Percentiles rank a stretch among this genome's conserved stretches.
Evolutionary conservation across 106 monocot genomes (phyloP).

Genomic region (Dioscorea alata): DNA sequence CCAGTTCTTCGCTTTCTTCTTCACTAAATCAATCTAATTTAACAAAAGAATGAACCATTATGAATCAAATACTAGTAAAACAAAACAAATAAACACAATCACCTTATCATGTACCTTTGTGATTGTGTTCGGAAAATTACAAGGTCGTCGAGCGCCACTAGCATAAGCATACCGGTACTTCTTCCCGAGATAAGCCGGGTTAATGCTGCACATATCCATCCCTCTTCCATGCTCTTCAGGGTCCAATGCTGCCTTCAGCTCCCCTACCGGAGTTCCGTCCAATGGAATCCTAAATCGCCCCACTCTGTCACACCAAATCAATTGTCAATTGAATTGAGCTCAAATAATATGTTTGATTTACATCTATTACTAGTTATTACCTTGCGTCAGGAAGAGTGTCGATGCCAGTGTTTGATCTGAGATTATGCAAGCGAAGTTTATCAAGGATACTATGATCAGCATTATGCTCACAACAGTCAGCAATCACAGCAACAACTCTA

Average conservation of each 20-base stretch:
- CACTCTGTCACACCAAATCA: conserved; percentile 37
- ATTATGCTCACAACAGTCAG: conserved; percentile 94
- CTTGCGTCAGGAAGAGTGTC: conserved; percentile 86
- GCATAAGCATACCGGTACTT: conserved; percentile 84
- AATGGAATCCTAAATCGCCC: conserved; percentile 84
- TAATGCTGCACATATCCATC: conserved; percentile 94
- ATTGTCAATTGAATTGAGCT: background rate
- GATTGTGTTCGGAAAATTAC: conserved; percentile 95
- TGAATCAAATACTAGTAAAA: background rate
- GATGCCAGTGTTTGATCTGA: conserved; percentile 39
- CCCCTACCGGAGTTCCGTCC: conserved; percentile 65
- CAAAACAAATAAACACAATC: background rate
- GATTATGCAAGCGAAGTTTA: conserved; percentile 64
- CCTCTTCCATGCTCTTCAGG: conserved; percentile 80
- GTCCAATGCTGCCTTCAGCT: conserved; percentile 61
- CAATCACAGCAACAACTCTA: conserved; percentile 57
- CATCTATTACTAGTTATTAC: conserved; percentile 17
- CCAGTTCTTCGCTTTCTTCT: conserved; percentile 83
- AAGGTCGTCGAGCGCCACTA: conserved; percentile 78
- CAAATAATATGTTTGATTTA: too few relatives aligned
- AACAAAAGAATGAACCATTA: background rate
- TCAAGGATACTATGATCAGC: conserved; percentile 74
- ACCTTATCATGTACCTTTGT: conserved; percentile 48
- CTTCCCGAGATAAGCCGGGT: conserved; percentile 64
- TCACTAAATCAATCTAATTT: conserved; percentile 59